Evolutionary conservation across 352 stramenopile genomes (phyloP).

Genomic region (Thraustochytrium sp.): DNA sequence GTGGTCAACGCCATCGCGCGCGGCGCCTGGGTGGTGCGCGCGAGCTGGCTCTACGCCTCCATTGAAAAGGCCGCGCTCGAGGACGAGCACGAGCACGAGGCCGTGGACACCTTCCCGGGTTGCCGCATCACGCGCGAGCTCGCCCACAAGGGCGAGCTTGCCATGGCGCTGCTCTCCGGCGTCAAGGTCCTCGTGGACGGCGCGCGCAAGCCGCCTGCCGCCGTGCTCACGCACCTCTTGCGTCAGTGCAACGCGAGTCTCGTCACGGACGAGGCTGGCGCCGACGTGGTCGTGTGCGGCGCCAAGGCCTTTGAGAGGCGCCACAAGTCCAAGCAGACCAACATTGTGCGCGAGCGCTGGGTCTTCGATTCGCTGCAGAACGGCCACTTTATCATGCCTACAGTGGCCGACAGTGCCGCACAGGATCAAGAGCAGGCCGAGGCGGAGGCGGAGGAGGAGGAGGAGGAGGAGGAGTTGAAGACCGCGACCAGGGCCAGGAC

Average conservation of each 20-base stretch:
- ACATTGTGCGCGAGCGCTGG: not conserved
- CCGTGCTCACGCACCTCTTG: not conserved
- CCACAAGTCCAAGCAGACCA: not conserved
- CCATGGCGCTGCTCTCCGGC: not conserved
- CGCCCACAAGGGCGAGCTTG: not conserved
- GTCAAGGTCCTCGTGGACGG: not conserved
- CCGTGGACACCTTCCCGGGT: not conserved
- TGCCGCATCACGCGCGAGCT: not conserved
- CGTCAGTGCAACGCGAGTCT: not conserved
- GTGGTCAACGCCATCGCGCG: conserved; percentile 18
- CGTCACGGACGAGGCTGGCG: not conserved
- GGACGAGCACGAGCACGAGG: not conserved
- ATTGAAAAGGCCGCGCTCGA: not conserved
- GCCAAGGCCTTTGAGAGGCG: not conserved
- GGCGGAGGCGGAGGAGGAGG: not conserved
- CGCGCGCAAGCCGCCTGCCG: not conserved
- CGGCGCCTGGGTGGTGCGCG: conserved; percentile 4
- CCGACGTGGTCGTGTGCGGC: not conserved
- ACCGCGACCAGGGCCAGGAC: not conserved
- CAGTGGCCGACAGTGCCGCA: not conserved
- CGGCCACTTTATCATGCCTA: not conserved
- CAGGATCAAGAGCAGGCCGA: not conserved
- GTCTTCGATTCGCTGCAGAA: not conserved
- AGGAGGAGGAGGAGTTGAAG: not conserved
- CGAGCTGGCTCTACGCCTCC: conserved; percentile 28